Percentiles rank a stretch among this genome's conserved stretches.
These are phyloP conservation scores for Alternaria viburni DNA, from an alignment of 2,329 filamentous ascomycete species.

Conservation along the genomic window DNA sequence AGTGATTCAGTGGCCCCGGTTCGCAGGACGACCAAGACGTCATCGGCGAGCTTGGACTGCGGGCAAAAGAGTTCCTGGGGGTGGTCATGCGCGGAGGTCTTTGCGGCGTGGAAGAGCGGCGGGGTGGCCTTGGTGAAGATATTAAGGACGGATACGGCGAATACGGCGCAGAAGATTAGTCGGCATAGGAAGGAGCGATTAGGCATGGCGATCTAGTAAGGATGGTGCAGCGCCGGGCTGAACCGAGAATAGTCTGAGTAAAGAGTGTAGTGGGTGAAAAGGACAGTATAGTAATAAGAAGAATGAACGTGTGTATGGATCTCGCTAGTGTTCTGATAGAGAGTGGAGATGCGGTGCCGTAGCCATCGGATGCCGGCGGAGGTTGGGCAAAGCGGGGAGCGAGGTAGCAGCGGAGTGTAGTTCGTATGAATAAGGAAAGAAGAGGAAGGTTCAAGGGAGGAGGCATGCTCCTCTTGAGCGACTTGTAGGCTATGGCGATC, in stretches of 20 bases:
- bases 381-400: slow-evolving; percentile 9
- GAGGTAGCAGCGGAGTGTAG: neutral
- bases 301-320: slow-evolving; percentile 8
- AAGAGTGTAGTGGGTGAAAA: slow-evolving; percentile 4
- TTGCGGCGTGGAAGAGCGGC: slow-evolving; percentile 37
- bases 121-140: slow-evolving; percentile 40
- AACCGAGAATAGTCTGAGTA: slow-evolving; percentile 6
- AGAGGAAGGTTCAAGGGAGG: slow-evolving; percentile 7
- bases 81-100: slow-evolving; percentile 20
- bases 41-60: slow-evolving; percentile 50
- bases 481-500: slow-evolving; percentile 21
- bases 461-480: slow-evolving; percentile 9
- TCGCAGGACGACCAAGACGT: slow-evolving; percentile 64
- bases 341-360: slow-evolving; percentile 14
- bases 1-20: slow-evolving; percentile 66
- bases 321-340: slow-evolving; percentile 10
- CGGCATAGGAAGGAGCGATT: slow-evolving; percentile 42
- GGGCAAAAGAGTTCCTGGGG: slow-evolving; percentile 38
- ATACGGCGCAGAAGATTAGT: slow-evolving; percentile 41
- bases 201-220: slow-evolving; percentile 29
- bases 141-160: slow-evolving; percentile 44
- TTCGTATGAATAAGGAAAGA: slow-evolving; percentile 12
- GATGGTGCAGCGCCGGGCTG: slow-evolving; percentile 28
- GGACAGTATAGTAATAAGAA: neutral
- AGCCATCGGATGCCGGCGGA: slow-evolving; percentile 21